Conservation (phyloP, 2,329 filamentous ascomycete species). For the Paracorniculantispora psalliotae region DNA sequence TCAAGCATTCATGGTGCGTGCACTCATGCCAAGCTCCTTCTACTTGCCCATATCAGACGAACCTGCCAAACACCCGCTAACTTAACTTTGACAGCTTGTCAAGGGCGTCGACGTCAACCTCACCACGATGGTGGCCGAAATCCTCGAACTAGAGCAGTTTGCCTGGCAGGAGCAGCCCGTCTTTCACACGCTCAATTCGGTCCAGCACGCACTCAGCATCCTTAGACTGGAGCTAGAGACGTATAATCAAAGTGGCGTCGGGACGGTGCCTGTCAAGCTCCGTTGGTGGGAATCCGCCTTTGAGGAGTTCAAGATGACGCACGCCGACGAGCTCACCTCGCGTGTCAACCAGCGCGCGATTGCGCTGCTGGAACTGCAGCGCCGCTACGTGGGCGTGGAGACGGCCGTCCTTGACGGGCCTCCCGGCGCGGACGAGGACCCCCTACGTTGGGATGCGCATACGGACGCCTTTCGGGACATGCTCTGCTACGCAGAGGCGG, state of each 20-base stretch:
- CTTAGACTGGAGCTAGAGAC: conserved; percentile 10
- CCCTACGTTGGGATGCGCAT: conserved; percentile 9
- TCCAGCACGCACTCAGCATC: not conserved
- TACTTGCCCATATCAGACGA: too few species aligned
- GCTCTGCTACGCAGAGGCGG: not conserved
- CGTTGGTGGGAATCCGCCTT: conserved; percentile 5
- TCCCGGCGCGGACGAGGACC: not conserved
- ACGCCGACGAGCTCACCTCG: not conserved
- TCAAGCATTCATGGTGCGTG: conserved; percentile 3
- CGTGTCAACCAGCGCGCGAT: not conserved
- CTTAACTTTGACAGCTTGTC: not conserved
- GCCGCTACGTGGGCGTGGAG: conserved; percentile 2
- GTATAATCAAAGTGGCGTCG: conserved; percentile 2
- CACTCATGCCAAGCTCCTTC: not conserved
- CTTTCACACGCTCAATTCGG: conserved; percentile 9
- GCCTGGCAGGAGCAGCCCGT: conserved; percentile 1
- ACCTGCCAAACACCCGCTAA: not conserved
- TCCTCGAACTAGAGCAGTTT: not conserved
- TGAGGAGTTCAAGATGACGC: not conserved
- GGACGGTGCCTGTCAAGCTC: conserved; percentile 3
- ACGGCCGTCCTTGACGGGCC: not conserved
- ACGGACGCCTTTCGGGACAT: conserved; percentile 1
- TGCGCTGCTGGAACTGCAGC: conserved; percentile 6
- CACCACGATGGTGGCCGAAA: not conserved
- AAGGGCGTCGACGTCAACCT: conserved; percentile 3